Evolutionary conservation across 805 yeast species (phyloP).

Genomic region (Saccharomyces eubayanus): DNA sequence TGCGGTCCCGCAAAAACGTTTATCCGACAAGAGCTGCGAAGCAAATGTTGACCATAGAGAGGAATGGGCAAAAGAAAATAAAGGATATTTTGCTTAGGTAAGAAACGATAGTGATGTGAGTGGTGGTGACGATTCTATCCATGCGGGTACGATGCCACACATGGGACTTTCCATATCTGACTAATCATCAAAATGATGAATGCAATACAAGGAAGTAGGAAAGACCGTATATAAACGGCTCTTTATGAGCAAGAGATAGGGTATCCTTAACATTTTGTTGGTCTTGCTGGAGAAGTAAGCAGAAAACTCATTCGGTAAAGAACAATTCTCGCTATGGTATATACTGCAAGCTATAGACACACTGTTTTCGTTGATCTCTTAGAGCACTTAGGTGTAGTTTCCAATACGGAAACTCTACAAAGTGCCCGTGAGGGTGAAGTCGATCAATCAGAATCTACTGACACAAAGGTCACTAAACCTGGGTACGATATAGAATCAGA

Average conservation of each 20-base stretch:
- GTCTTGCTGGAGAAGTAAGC: too few species aligned
- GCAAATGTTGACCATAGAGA: neutral
- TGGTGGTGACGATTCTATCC: too few species aligned
- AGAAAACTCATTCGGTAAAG: neutral
- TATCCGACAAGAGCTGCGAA: neutral
- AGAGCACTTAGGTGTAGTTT: conserved; percentile 13
- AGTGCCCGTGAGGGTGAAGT: neutral
- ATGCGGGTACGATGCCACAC: too few species aligned
- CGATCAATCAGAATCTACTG: neutral
- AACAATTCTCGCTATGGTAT: conserved; percentile 1
- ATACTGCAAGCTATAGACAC: conserved; percentile 13
- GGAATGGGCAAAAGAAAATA: neutral
- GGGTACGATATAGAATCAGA: neutral
- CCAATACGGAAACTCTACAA: conserved; percentile 6
- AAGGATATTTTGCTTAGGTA: neutral
- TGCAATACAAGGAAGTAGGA: too few species aligned
- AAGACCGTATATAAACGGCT: too few species aligned
- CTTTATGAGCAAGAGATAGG: neutral
- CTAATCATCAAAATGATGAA: too few species aligned
- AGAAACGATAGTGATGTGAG: too few species aligned
- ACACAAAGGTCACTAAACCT: neutral
- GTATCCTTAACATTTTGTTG: too few species aligned
- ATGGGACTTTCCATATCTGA: too few species aligned
- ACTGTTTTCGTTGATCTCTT: conserved; percentile 20
- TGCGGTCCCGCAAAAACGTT: neutral